Percentiles rank a stretch among this genome's conserved stretches.
Conservation (phyloP, 768 basidiomycete species). For the Coprinopsis strossmayeri region DNA sequence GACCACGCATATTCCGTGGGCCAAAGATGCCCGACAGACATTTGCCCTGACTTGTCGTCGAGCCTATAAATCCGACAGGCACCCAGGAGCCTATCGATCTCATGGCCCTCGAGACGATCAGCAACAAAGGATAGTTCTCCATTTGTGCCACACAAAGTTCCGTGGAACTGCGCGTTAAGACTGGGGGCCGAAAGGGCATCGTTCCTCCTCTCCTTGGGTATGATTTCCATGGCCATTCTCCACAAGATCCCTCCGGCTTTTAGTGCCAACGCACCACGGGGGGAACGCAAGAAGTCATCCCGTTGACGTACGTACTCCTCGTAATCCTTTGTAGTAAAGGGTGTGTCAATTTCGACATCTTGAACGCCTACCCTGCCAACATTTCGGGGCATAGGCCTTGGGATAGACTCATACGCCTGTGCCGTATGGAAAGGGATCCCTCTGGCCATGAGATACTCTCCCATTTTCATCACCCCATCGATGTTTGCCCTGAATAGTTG, state of each 20-base stretch:
- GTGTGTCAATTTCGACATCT: too few relatives aligned
- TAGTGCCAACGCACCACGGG: not conserved
- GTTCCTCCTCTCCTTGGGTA: not conserved
- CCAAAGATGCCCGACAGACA: not conserved
- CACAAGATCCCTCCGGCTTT: constrained; percentile 3
- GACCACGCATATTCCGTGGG: constrained; percentile 1
- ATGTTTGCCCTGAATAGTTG: not conserved
- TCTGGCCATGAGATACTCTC: not conserved
- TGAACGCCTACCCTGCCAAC: too few relatives aligned
- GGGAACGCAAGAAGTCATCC: not conserved
- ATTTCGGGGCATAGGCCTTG: not conserved
- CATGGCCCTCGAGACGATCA: not conserved
- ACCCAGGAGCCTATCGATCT: constrained; percentile 1
- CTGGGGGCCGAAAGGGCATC: not conserved
- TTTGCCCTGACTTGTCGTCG: not conserved
- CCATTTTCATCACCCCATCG: not conserved
- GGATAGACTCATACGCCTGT: not conserved
- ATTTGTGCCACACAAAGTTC: not conserved
- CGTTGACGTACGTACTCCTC: not conserved
- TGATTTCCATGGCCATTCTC: constrained; percentile 1
- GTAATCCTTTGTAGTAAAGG: not conserved
- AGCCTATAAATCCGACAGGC: not conserved
- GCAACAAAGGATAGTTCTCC: not conserved
- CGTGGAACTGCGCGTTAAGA: not conserved
- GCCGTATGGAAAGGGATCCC: not conserved